Evolutionary conservation across 2,329 filamentous ascomycete genomes (phyloP).

Genomic region (Cytospora schulzeri): DNA sequence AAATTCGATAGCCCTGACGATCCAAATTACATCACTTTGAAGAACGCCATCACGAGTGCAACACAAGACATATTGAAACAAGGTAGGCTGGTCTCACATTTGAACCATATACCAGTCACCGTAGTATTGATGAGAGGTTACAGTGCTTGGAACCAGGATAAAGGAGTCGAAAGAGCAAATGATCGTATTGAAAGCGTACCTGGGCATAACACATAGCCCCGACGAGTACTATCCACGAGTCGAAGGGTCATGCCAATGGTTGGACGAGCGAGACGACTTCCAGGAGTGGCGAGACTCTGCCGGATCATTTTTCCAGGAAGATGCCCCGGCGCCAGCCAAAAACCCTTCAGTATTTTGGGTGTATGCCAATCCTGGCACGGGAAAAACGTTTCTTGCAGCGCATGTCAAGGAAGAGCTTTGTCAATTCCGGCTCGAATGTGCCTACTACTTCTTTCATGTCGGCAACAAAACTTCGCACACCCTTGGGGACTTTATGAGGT

Average conservation of each 20-base stretch:
- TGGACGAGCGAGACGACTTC: slow-evolving; percentile 34
- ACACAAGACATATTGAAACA: slow-evolving; percentile 30
- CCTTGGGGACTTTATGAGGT: slow-evolving; percentile 30
- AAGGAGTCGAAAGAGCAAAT: slow-evolving; percentile 24
- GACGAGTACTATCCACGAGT: slow-evolving; percentile 34
- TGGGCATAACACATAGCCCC: slow-evolving; percentile 30
- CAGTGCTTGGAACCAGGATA: slow-evolving; percentile 19
- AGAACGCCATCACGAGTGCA: slow-evolving; percentile 31
- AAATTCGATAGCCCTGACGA: slow-evolving; percentile 36
- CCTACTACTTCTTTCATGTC: slow-evolving; percentile 31
- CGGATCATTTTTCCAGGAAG: background rate
- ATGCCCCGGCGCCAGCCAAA: background rate
- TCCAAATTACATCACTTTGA: slow-evolving; percentile 34
- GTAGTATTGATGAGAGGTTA: background rate
- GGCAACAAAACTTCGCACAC: slow-evolving; percentile 26
- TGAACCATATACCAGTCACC: too few relatives aligned
- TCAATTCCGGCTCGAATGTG: slow-evolving; percentile 22
- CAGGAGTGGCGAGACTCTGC: slow-evolving; percentile 32
- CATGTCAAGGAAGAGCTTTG: slow-evolving; percentile 22
- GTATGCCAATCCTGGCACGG: slow-evolving; percentile 32
- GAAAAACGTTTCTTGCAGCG: slow-evolving; percentile 22
- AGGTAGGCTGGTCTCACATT: slow-evolving; percentile 15
- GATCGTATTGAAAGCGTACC: slow-evolving; percentile 26
- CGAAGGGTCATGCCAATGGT: slow-evolving; percentile 38
- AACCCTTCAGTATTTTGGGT: slow-evolving; percentile 34